phyloP scores from a whole-genome alignment of 2,329 filamentous ascomycete species.

The Gnomoniopsis smithogilvyi region DNA sequence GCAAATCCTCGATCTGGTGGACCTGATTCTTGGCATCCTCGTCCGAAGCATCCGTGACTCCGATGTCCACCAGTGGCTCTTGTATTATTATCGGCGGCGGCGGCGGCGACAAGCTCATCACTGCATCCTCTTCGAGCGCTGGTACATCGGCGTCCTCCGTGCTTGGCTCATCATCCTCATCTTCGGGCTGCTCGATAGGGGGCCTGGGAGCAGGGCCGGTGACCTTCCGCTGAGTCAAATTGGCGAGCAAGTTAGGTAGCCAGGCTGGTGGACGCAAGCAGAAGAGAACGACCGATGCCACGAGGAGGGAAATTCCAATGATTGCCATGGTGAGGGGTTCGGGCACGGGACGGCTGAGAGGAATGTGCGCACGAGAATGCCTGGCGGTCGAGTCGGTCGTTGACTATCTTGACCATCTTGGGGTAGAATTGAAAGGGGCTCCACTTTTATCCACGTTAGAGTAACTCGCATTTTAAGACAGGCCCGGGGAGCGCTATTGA shows the following conservation, averaged over 20 bases:
- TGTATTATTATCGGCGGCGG: background rate
- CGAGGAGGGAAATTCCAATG: slow-evolving; percentile 58
- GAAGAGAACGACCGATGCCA: slow-evolving; percentile 58
- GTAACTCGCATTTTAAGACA: background rate
- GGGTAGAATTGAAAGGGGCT: background rate
- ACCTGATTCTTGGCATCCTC: background rate
- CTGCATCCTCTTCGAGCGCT: background rate
- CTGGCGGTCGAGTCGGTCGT: background rate
- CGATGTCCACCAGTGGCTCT: background rate
- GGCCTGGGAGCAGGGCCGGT: background rate
- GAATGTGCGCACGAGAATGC: background rate
- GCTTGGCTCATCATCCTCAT: slow-evolving; percentile 7
- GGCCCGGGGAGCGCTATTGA: background rate
- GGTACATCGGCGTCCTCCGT: background rate
- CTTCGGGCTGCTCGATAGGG: slow-evolving; percentile 20
- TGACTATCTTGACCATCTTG: background rate
- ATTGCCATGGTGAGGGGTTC: slow-evolving; percentile 45
- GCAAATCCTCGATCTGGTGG: background rate
- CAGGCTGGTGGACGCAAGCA: slow-evolving; percentile 51
- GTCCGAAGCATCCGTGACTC: background rate
- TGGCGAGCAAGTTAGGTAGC: slow-evolving; percentile 38
- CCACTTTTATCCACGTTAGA: background rate
- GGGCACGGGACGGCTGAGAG: background rate
- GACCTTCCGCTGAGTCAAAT: slow-evolving; percentile 19
- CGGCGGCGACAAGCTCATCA: background rate